Base-by-base conservation (phyloP, 1,284 basidiomycete genomes). In the Cryptococcus sp. region DNA sequence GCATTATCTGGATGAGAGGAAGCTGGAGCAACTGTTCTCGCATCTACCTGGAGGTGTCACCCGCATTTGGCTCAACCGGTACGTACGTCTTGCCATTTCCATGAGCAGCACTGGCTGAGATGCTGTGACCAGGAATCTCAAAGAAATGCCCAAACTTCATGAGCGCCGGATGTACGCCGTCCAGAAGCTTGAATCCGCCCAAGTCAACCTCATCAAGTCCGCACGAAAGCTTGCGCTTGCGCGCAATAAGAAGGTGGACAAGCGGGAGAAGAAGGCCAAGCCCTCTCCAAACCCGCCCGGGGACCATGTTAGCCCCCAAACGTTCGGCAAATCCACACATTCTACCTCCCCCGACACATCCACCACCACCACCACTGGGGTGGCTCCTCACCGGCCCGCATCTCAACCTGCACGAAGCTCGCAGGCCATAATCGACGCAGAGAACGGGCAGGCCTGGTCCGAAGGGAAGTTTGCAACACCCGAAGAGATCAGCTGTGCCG, bases 41-140 rank as follows among this genome's bases (percentile, higher is more conserved):
- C 84, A 87, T 65, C 80, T 90, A 0, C 88, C 88, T 6, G 88
- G 88, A 15, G 88, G 88, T 0, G 82, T 88, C n/a, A 84, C 86
- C 70, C 79, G 82, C 48, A 82, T 91, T 44, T 91, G 88, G 89
- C 77, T 91, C 53, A 85, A 85, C 66, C 79, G 84, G 64, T 83
- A 80, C 63, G 83, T 50, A n/a, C 40, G 15, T 13, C 15, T 13
- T 43, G 11, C 16, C 0, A 6, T 40, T 6, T 48, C 24, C 11
- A 7, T 20, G 4, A 2, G 20, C 24, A 28, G 33, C 16, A 20
- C 36, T 23, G 4, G 16, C 21, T n/a, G 12, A 20, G 45, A 33
- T 9, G n/a, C 9, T 33, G 45, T 12, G 8, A 24, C 57, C 67
- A 80, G 82, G 42, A 76, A 83, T 63, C 74, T 84, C 46, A 80